Evolutionary conservation across 768 basidiomycete species (phyloP), one percentile per base, ranked within the genome.

Genomic region (Chiua virens): DNA sequence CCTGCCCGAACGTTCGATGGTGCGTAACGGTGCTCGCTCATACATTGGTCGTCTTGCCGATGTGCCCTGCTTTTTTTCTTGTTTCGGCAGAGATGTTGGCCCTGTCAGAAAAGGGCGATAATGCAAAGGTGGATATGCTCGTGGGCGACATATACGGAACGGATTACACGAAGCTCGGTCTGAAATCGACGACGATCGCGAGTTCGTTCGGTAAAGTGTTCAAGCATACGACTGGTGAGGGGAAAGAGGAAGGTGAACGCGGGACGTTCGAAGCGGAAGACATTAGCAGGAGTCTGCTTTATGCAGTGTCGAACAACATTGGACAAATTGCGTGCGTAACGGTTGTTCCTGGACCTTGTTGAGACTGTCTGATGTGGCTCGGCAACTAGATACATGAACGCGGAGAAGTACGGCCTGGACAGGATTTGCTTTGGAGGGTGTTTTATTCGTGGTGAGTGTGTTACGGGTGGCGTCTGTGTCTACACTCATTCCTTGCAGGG

Each of bases 101-200:
- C 8, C 78, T 99, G 20, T 97, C 97, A 0, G 97, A 99, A 71
- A 69, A 81, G 64, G 97, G 97, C 35, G 92, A 97, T 72, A 98
- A 99, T 66, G 82, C 89, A 38, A 79, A 79, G 6, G 95, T 98
- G 14, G 97, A 99, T 70, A 98, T 98, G 96, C 85, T 98, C 42
- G 95, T 99, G 40, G 96, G 97, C 32, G 97, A 99, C 73, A 99
- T 99, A 60, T 99, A 97, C 68, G 92, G 97, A n/a, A 88, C 92
- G 59, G 97, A 98, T 73, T 98, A 98, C 73, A 85, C 82, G 69
- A 87, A 89, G 54, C 83, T 99, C 32, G 97, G 97, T 17, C 82
- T 99, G 49, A 98, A 98, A 71, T 97, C 95, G 32, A 95, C 92
- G 8, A 97, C 89, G 75, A 99, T 99, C 64, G 97, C 97, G 11